Percentiles rank a stretch among this genome's conserved stretches.
Conservation (phyloP, 768 basidiomycete genomes). For the Termitomyces sp. region DNA sequence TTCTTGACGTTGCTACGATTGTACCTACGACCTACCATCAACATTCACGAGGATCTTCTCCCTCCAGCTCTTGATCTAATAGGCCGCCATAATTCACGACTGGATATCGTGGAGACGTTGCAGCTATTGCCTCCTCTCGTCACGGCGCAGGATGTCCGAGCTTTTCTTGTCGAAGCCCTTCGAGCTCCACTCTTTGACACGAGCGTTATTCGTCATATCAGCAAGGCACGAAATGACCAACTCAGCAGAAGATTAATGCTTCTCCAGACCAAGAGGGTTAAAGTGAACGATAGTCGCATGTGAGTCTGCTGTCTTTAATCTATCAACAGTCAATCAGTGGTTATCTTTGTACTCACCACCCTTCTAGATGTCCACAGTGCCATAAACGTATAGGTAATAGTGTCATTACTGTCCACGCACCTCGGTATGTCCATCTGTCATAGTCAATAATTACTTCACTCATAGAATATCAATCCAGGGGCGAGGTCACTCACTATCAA, state of each 20-base stretch:
- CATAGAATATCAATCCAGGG: conserved; percentile 43
- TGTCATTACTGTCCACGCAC: conserved; percentile 91
- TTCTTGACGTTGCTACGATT: conserved; percentile 86
- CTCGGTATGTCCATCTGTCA: conserved; percentile 52
- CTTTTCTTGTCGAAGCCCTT: conserved; percentile 73
- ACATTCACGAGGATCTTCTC: conserved; percentile 56
- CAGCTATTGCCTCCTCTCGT: conserved; percentile 90
- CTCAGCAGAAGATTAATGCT: conserved; percentile 70
- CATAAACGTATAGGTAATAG: conserved; percentile 91
- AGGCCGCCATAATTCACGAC: conserved; percentile 73
- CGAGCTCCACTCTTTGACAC: conserved; percentile 69
- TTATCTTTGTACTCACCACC: conserved; percentile 6
- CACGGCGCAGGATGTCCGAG: conserved; percentile 73
- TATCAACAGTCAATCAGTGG: conserved; percentile 3
- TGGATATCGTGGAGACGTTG: conserved; percentile 81
- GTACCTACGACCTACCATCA: conserved; percentile 75
- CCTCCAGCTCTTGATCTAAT: conserved; percentile 87
- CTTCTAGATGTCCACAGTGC: conserved; percentile 86
- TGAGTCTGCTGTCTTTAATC: conserved; percentile 39
- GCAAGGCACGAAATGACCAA: conserved; percentile 76
- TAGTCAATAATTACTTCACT: not conserved
- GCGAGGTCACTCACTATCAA: conserved; percentile 95
- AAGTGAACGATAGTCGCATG: conserved; percentile 92
- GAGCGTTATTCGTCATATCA: conserved; percentile 65
- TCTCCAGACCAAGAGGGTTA: conserved; percentile 79